Evolutionary conservation across 306 rosid species (phyloP), one percentile per base, ranked within the genome.

Genomic region (Casuarina equisetifolia): DNA sequence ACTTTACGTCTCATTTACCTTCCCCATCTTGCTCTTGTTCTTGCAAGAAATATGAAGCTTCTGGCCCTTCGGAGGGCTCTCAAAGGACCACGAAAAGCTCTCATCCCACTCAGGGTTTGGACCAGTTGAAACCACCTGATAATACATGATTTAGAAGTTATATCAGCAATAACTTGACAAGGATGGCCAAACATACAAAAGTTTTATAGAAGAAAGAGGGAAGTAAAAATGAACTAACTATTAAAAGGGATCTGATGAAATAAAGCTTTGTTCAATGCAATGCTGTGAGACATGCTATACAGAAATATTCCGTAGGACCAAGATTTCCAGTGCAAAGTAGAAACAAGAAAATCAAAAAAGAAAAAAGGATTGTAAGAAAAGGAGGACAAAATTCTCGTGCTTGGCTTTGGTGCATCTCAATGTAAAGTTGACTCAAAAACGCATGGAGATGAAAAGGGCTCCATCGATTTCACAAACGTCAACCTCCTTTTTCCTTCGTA

Each of bases 1-100:
- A 48, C 17, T 77, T 69, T 4, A 5, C 3, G 10, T 66, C 49
- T 62, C 62, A 72, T 63, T 81, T 88, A 91, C 99, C 97, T 92
- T 96, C 77, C 98, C 99, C 92, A 96, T 87, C 87, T 96, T 96
- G 96, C 99, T 96, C 82, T 96, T 96, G 80, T 93, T 96, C 89
- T 96, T 96, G 90, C 99, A 96, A 57, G 99, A 93, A 85, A 96
- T 96, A 48, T 96, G 93, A 79, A 96, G 97, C 82, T 96, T 96
- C 75, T 96, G 98, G 81, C 99, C 97, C 86, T 94, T 94, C 5
- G 98, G 98, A 69, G 98, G 97, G 82, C 99, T 95, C 90, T 95
- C 97, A 80, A 95, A 95, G 82, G 97, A 80, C 99, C 99, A 95
- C 38, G 90, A 77, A 86, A 95, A 95, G 90, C 85, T 91, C 88